Base-by-base conservation (phyloP, 768 basidiomycete species). In the Calocera viscosa region DNA sequence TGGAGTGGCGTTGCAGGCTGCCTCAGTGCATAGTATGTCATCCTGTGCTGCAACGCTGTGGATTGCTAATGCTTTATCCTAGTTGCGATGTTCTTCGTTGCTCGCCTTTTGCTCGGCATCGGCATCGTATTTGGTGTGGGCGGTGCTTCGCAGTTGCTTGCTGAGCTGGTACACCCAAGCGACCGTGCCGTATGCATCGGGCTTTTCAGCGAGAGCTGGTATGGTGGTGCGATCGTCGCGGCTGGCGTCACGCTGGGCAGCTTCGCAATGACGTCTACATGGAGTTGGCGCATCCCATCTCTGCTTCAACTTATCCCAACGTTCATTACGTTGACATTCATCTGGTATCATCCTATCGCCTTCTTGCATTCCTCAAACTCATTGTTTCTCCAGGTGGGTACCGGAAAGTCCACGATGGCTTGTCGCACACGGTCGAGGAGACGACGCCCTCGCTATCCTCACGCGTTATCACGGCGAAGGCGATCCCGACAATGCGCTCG, bases 251-350 rank as follows among this genome's bases (percentile, higher is more conserved):
- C 24, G 5, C 65, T 34, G 32, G 49, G 49, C 14, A 28, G 43
- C 30, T 64, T 66, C 49, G 28, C 60, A 14, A 66, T 66, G 38
- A 32, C n/a, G 8, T 49, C 70, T 49, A 80, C 83, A 69, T 86
- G 84, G 85, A 84, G 82, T 10, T 87, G 86, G 86, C 80, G 86
- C n/a, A 85, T 87, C 28, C 86, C 85, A 0, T 82, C 85, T 17
- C 71, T 83, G 40, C 78, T 86, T 3, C 86, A 87, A 73, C 69
- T 82, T 32, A 72, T 80, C 0, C 86, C 86, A 1, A 81, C 81
- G 67, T 38, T 78, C 11, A 73, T 86, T 26, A 86, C 87, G 68
- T 71, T 86, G 41, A 67, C 69, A 24, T 84, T 87, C 73, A 78
- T 87, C 65, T 81, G 75, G 72, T 72, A 78, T 49, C 68, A 78